Percentiles rank a stretch among this genome's conserved stretches.
These are phyloP conservation scores for Botryotinia calthae DNA, from an alignment of 2,329 filamentous ascomycete species.

Conservation along the genomic window DNA sequence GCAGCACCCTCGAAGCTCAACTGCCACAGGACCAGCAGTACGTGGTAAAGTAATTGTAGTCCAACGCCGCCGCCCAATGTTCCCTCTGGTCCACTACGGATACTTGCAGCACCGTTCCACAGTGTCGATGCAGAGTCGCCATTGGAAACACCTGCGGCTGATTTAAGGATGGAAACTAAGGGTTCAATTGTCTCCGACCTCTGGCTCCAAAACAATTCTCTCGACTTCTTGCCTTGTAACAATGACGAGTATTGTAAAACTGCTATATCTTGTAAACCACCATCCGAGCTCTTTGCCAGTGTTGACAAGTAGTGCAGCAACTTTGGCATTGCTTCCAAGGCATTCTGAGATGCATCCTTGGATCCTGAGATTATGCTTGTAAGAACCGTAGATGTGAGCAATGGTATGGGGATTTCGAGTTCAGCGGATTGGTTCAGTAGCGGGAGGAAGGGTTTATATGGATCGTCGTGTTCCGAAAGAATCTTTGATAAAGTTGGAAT, in stretches of 20 bases:
- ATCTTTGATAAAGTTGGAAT: slow-evolving; percentile 75
- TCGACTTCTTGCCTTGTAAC: slow-evolving; percentile 69
- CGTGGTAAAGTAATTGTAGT: slow-evolving; percentile 89
- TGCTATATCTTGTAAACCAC: slow-evolving; percentile 90
- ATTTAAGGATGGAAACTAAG: slow-evolving; percentile 76
- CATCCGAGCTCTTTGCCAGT: slow-evolving; percentile 80
- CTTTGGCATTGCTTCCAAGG: slow-evolving; percentile 67
- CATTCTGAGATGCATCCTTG: slow-evolving; percentile 59
- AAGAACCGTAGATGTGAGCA: slow-evolving; percentile 86
- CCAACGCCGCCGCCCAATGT: slow-evolving; percentile 77
- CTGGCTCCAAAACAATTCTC: slow-evolving; percentile 88
- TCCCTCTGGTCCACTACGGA: slow-evolving; percentile 61
- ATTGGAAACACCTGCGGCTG: slow-evolving; percentile 72
- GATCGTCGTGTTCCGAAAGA: slow-evolving; percentile 70
- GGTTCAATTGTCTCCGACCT: slow-evolving; percentile 80
- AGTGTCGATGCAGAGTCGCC: slow-evolving; percentile 58
- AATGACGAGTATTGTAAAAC: slow-evolving; percentile 88
- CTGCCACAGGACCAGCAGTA: slow-evolving; percentile 92
- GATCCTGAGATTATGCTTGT: slow-evolving; percentile 71
- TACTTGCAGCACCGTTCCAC: slow-evolving; percentile 55
- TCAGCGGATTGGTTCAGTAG: slow-evolving; percentile 69
- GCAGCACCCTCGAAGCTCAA: slow-evolving; percentile 86
- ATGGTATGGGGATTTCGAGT: slow-evolving; percentile 74
- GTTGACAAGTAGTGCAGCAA: slow-evolving; percentile 84
- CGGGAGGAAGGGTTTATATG: slow-evolving; percentile 80